Evolutionary conservation across 805 yeast genomes (phyloP), one percentile per base, ranked within the genome.

Genomic region (Yarrowia keelungensis): DNA sequence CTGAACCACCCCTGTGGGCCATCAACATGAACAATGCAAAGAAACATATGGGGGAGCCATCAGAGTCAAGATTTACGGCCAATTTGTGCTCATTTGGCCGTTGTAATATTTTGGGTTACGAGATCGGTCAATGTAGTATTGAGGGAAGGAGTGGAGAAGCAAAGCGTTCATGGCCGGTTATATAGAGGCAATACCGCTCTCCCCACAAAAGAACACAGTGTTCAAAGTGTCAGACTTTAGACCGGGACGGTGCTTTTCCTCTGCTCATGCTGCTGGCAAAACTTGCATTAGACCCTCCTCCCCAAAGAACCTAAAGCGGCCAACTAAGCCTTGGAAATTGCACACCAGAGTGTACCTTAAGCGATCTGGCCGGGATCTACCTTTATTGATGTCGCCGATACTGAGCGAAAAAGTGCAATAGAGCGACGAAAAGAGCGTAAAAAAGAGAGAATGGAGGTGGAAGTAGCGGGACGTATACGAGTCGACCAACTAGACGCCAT

Each of bases 1-100:
- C 32, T 11, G 12, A 12, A 16, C 45, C 59, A 36, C 58, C 59
- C 59, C 59, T 53, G 59, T 38, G 59, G 12, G 59, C 45, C 43
- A 19, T 53, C 32, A 14, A 53, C 59, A 53, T 53, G 45, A 16
- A 53, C 59, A 39, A 53, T 53, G 59, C 59, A 53, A 15, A 53
- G 59, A 39, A 39, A 38, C 45, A 39, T 53, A 53, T 36, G 43
- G 43, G 58, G 56, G 51, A 14, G 36, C 36, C 51, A 22, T 26
- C 32, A 46, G 36, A 51, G 58, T 14, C 59, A 53, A 53, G 58
- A 53, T 53, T 53, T 53, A 53, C 59, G 59, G 59, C 45, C 59
- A 53, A 53, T 38, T 38, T 53, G 59, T 53, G 41, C 36, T 22
- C 58, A 38, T 53, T 53, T 53, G 45, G 59, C 59, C 59, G 59